Conservation (phyloP, 345 rosid genomes). For the Reutealis trisperma region DNA sequence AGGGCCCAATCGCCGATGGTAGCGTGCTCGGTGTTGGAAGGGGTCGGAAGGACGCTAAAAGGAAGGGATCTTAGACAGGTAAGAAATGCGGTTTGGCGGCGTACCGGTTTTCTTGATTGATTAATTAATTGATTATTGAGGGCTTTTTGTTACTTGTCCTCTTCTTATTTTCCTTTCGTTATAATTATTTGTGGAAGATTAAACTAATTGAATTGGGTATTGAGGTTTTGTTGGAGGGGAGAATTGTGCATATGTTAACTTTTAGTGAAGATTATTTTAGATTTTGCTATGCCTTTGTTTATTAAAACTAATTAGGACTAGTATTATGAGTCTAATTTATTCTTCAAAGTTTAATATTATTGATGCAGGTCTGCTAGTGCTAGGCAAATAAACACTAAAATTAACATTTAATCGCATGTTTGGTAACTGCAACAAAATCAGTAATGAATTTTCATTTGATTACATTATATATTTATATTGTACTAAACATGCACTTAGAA, state of each 20-base stretch:
- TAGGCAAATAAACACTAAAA: too few relatives aligned
- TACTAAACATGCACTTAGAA: neutral
- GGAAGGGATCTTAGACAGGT: constrained; percentile 91
- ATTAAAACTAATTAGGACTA: neutral
- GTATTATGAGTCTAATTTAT: neutral
- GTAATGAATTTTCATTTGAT: too few relatives aligned
- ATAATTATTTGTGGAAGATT: constrained; percentile 9
- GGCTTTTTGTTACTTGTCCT: neutral
- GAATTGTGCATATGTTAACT: constrained; percentile 3
- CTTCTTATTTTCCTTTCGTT: neutral
- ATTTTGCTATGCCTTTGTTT: neutral
- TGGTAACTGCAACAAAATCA: too few relatives aligned
- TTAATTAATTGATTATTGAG: constrained; percentile 47
- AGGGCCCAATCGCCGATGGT: constrained; percentile 56
- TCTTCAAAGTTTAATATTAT: neutral
- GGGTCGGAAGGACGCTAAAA: constrained; percentile 84
- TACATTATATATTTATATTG: too few relatives aligned
- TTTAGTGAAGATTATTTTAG: neutral
- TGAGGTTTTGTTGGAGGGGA: neutral
- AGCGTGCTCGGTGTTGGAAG: constrained; percentile 81
- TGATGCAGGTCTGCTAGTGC: too few relatives aligned
- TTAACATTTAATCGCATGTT: too few relatives aligned
- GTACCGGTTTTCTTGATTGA: constrained; percentile 84
- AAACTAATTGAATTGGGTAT: constrained; percentile 1
- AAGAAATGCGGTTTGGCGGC: constrained; percentile 74